Base-by-base conservation (phyloP, 306 rosid genomes). In the Trifolium fragiferum region DNA sequence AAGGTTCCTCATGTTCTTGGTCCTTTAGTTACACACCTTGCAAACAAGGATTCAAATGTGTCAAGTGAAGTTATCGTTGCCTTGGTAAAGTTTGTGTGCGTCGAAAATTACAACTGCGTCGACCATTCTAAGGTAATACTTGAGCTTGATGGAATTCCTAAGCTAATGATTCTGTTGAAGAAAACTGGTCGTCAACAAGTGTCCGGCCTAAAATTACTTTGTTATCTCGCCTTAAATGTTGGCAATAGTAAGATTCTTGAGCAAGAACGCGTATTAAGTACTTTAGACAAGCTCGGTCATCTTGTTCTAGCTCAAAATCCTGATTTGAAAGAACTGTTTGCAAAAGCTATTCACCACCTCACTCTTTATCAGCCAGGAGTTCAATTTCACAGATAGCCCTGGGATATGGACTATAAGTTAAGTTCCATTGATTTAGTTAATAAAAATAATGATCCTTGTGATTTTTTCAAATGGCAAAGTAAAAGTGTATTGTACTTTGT, bases 331-430 rank as follows among this genome's bases (percentile, higher is more conserved):
- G 98, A 88, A 6, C 77, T 91, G 72, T 73, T 74, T 11, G 72
- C 81, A 8, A 80, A 80, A 40, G 94, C 98, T 66, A 77, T 91
- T 40, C 89, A 89, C 78, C 87, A 88, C 65, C 98, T 91, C 69
- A 86, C 89, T 62, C 96, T 93, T 77, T 91, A 86, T 81, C 98
- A 93, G 82, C 67, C 93, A 0, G 96, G 96, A 80, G 88, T 84
- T 81, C 96, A 86, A 66, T 90, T 89, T 72, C 94, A 82, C 86
- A 77, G 88, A 71, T 92, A 81, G 50, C 75, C 87, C 57, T 68
- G 58, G 81, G 82, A 37, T 80, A 65, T 58, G 79, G 80, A 38
- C 78, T 78, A 11, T 89, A 77, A 84, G 25, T 21, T 89, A 77
- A 84, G 25, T 21, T 21, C 58, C 53, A 20, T 71, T 64, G 43